Percentiles rank a stretch among this genome's conserved stretches.
phyloP scores from a whole-genome alignment of 345 rosid genomes.

The Geranium brycei region DNA sequence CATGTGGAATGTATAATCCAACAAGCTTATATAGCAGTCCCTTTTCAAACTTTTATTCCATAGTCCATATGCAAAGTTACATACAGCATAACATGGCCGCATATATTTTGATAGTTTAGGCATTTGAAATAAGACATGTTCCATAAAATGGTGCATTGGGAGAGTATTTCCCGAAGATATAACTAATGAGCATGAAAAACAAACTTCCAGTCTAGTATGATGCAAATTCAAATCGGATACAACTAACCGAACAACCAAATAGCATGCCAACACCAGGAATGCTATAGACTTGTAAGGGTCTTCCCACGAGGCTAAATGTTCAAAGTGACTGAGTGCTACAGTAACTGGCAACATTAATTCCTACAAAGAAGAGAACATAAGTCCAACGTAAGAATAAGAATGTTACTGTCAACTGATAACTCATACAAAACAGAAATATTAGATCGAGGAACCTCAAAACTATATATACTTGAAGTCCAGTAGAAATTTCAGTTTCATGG shows the following conservation, averaged over 20 bases:
- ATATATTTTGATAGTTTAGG: background rate
- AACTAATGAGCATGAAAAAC: background rate
- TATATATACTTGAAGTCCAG: no score
- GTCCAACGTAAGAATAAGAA: no score
- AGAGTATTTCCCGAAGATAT: background rate
- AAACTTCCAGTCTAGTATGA: background rate
- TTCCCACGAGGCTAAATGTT: conserved; percentile 60
- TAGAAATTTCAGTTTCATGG: background rate
- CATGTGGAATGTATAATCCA: no score
- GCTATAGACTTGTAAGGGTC: conserved; percentile 46
- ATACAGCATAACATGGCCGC: background rate
- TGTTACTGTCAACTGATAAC: background rate
- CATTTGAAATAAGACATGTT: background rate
- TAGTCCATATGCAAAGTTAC: background rate
- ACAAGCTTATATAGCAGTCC: background rate
- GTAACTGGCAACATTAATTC: conserved; percentile 62
- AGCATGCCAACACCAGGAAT: conserved; percentile 38
- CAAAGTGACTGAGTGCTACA: conserved; percentile 29
- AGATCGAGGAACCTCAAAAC: no score
- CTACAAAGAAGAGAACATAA: conserved; percentile 23
- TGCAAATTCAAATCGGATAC: conserved; percentile 6
- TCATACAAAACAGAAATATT: no score
- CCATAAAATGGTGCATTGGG: background rate
- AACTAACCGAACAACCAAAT: conserved; percentile 31
- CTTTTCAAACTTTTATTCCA: background rate